Conservation (phyloP, 2,329 filamentous ascomycete species). For the Hansfordia pulvinata region DNA sequence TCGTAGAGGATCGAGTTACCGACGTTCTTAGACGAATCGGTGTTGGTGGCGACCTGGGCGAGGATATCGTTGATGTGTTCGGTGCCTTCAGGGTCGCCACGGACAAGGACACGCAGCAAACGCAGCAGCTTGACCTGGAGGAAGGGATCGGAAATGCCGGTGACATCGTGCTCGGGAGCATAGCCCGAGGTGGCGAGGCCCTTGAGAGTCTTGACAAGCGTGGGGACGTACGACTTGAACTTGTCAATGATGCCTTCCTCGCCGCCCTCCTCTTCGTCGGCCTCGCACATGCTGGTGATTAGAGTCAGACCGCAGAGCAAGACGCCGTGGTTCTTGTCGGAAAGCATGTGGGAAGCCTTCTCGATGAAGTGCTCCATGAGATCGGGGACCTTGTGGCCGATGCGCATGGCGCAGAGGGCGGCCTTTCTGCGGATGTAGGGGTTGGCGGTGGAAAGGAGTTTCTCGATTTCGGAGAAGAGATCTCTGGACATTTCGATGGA, state of each 20-base stretch:
- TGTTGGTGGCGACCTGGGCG: constrained; percentile 95
- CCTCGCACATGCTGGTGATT: constrained; percentile 85
- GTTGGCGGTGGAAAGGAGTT: constrained; percentile 79
- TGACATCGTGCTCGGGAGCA: constrained; percentile 94
- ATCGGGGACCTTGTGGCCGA: constrained; percentile 95
- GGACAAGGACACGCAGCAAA: constrained; percentile 71
- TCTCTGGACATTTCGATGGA: constrained; percentile 98
- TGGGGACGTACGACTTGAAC: constrained; percentile 76
- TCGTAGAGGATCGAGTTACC: constrained; percentile 98
- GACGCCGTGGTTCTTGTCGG: constrained; percentile 92
- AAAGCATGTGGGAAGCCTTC: constrained; percentile 76
- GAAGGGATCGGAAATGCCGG: constrained; percentile 95
- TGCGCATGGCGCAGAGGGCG: constrained; percentile 96
- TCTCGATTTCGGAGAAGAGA: constrained; percentile 91
- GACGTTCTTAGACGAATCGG: constrained; percentile 95
- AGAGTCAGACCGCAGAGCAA: constrained; percentile 84
- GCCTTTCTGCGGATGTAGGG: constrained; percentile 98
- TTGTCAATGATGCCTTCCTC: constrained; percentile 82
- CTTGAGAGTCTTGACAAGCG: constrained; percentile 82
- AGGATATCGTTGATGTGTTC: constrained; percentile 98
- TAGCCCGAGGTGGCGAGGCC: constrained; percentile 89
- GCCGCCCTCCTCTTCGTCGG: constrained; percentile 83
- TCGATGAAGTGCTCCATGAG: constrained; percentile 95
- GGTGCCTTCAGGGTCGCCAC: constrained; percentile 75
- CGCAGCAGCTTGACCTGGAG: constrained; percentile 92